Evolutionary conservation across 805 yeast species (phyloP).

Genomic region (Saturnispora halmiae): DNA sequence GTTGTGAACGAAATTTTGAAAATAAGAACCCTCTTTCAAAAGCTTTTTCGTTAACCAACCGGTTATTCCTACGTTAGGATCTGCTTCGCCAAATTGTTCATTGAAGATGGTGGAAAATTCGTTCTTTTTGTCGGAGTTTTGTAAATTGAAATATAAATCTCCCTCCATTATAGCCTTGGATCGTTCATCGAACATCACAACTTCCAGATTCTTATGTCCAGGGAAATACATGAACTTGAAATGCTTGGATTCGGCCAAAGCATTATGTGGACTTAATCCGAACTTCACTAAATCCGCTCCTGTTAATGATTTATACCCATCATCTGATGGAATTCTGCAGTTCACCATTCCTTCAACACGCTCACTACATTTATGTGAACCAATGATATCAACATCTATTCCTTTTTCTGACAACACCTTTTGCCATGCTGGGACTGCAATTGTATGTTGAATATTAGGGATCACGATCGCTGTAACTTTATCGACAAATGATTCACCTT

Average conservation of each 20-base stretch:
- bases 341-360: neutral
- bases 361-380: neutral
- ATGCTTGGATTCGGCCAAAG: constrained; percentile 28
- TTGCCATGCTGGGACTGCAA: constrained; percentile 22
- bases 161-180: constrained; percentile 47
- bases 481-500: constrained; percentile 27
- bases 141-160: constrained; percentile 53
- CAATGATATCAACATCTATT: neutral
- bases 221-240: constrained; percentile 52
- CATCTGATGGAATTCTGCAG: neutral
- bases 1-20: constrained; percentile 7
- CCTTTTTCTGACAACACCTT: neutral
- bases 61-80: constrained; percentile 36
- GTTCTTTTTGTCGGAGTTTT: constrained; percentile 35
- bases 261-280: constrained; percentile 21
- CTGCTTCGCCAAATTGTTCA: constrained; percentile 35
- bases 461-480: constrained; percentile 43
- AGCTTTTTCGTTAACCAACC: constrained; percentile 16
- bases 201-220: constrained; percentile 46
- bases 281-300: constrained; percentile 23
- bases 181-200: constrained; percentile 39
- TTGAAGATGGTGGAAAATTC: constrained; percentile 24
- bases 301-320: neutral
- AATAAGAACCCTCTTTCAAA: constrained; percentile 14
- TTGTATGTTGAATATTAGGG: constrained; percentile 56